Evolutionary conservation across 441 rosid species (phyloP), one percentile per base, ranked within the genome.

Genomic region (Dalechampia spathulata): DNA sequence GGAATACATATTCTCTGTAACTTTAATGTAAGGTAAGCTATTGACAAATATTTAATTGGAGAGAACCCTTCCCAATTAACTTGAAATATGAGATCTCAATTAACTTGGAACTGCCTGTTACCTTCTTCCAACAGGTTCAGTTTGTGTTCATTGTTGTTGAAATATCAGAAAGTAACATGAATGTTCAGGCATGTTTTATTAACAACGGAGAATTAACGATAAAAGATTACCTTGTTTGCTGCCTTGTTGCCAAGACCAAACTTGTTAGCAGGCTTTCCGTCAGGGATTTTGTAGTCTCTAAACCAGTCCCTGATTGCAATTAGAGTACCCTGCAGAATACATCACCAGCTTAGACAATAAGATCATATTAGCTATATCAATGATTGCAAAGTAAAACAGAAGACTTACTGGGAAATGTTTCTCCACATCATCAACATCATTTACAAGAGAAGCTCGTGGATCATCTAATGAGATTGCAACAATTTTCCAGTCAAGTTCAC

Each of bases 171-270:
- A 23, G 40, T 25, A 10, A 21, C 28, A 22, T 23, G 8, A 37
- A 17, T 4, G 1, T 15, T 12, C n/a, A 20, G 7, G 8, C 45
- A 44, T 0, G 22, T n/a, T n/a, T 27, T n/a, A 3, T 6, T 15
- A 49, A 43, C 13, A 38, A 26, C 7, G n/a, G 40, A 20, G 15
- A 11, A 45, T 5, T 32, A 19, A 30, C 0, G 7, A 19, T 46
- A 3, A 23, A 2, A 54, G 26, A 52, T 53, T 71, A 92, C 99
- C 90, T 89, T 89, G 82, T 66, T 78, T 36, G 86, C 95, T 48
- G 97, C 83, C 75, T 83, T 76, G 79, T 87, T 87, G 67, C 97
- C 97, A 39, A 93, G 95, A 56, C 89, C 99, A 63, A 93, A 93
- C 73, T 73, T 85, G 74, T 93, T 93, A 26, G 97, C 96, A 59